These are phyloP conservation scores for Fusarium bulbicola DNA, from an alignment of 2,329 filamentous ascomycete genomes.

Conservation along the genomic window DNA sequence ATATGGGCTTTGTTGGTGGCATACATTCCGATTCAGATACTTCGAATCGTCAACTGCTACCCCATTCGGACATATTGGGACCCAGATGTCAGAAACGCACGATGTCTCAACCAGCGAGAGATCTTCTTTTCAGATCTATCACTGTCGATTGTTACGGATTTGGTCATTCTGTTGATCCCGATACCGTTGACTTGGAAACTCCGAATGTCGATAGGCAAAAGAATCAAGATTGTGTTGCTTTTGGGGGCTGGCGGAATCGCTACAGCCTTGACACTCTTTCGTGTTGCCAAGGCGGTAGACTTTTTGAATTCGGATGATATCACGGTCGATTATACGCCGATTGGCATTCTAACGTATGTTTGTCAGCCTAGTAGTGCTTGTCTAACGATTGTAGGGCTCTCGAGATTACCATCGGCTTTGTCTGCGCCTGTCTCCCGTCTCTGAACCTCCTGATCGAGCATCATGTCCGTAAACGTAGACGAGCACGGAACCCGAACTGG, in stretches of 20 bases:
- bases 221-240: conserved; percentile 34
- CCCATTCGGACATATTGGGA: conserved; percentile 55
- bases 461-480: conserved; percentile 19
- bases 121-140: conserved; percentile 34
- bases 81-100: conserved; percentile 30
- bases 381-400: conserved; percentile 9
- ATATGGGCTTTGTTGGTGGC: conserved; percentile 26
- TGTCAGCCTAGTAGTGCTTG: accelerated
- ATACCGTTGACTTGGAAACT: conserved; percentile 32
- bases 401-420: conserved; percentile 35
- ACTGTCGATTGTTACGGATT: conserved; percentile 28
- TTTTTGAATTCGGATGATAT: conserved; percentile 35
- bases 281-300: conserved; percentile 3
- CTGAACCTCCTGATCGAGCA: conserved; percentile 31
- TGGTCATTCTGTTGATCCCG: conserved; percentile 29
- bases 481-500: neutral
- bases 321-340: conserved; percentile 27
- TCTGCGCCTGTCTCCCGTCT: conserved; percentile 36
- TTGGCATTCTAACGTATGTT: conserved; percentile 32
- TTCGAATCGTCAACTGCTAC: conserved; percentile 54
- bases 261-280: conserved; percentile 29
- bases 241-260: conserved; percentile 35
- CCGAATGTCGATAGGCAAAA: conserved; percentile 24
- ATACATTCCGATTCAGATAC: conserved; percentile 38
- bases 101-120: conserved; percentile 49